Evolutionary conservation across 495 filamentous ascomycete genomes (phyloP).

Genomic region (Aspergillus kassunensis): DNA sequence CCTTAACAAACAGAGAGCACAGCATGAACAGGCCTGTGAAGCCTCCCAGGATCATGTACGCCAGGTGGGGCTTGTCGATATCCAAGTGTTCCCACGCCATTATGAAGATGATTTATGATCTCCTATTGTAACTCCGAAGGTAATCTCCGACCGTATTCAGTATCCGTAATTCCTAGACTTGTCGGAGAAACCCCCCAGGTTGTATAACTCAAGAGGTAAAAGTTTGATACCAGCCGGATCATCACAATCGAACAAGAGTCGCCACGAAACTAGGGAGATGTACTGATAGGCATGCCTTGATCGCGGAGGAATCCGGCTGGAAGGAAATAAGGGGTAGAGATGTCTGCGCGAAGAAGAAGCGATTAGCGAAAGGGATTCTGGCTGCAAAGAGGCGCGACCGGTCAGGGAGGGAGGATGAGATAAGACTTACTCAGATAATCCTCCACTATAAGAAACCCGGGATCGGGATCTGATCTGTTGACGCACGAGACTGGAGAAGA

Average conservation of each 20-base stretch:
- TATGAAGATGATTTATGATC: conserved; percentile 16
- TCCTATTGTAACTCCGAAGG: no score
- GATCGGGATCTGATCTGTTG: background rate
- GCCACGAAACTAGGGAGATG: conserved; percentile 1
- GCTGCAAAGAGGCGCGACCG: conserved; percentile 1
- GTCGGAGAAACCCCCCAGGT: background rate
- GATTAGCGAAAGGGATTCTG: background rate
- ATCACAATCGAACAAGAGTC: conserved; percentile 8
- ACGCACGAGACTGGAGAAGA: conserved; percentile 10
- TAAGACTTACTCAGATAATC: conserved; percentile 2
- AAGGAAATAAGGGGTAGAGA: background rate
- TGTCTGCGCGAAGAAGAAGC: background rate
- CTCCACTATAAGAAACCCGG: background rate
- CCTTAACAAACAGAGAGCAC: conserved; percentile 95
- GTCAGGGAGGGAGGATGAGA: background rate
- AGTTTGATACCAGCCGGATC: conserved; percentile 1
- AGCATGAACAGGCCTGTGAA: conserved; percentile 99
- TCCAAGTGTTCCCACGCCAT: conserved; percentile 95
- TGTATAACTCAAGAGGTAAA: background rate
- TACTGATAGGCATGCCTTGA: conserved; percentile 5
- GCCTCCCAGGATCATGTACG: conserved; percentile 96
- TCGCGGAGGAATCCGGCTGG: conserved; percentile 6
- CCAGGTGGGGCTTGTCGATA: conserved; percentile 93
- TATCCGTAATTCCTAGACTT: background rate
- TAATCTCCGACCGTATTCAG: background rate